Conservation (phyloP, 352 stramenopile species). For the Phytophthora sp. region DNA sequence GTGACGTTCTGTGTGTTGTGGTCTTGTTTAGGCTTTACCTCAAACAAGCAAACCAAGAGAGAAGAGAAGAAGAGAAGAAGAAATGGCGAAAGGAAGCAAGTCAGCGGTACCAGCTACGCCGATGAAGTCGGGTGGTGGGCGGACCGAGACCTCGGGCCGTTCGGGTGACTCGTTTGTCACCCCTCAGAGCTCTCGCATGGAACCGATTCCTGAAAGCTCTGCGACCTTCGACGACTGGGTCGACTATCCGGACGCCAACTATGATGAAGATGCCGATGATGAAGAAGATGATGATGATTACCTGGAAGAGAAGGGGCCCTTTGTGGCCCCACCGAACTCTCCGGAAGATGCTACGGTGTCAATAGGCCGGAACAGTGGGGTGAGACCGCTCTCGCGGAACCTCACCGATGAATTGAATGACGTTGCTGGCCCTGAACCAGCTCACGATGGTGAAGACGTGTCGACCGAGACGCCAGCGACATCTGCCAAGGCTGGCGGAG, state of each 20-base stretch:
- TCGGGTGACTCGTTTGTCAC: too few relatives aligned
- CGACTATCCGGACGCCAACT: background rate
- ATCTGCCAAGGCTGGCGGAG: too few relatives aligned
- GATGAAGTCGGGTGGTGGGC: background rate
- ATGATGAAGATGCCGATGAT: too few relatives aligned
- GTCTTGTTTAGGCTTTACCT: too few relatives aligned
- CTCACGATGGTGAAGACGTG: background rate
- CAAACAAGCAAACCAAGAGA: too few relatives aligned
- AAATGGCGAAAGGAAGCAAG: too few relatives aligned
- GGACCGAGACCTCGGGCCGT: background rate
- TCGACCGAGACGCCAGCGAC: too few relatives aligned
- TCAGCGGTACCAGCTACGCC: background rate
- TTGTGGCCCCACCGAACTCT: too few relatives aligned
- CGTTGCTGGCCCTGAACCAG: background rate
- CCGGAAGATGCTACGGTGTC: background rate
- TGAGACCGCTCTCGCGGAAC: background rate
- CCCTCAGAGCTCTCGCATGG: too few relatives aligned
- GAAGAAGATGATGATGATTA: background rate
- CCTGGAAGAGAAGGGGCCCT: background rate
- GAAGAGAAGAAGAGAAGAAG: too few relatives aligned
- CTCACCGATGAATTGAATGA: background rate
- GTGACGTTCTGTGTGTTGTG: too few relatives aligned
- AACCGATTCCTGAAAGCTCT: background rate
- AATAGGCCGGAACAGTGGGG: background rate
- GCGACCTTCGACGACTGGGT: background rate